These are phyloP conservation scores for Ogataea paraovalis DNA, from an alignment of 805 yeast species.

Conservation along the genomic window DNA sequence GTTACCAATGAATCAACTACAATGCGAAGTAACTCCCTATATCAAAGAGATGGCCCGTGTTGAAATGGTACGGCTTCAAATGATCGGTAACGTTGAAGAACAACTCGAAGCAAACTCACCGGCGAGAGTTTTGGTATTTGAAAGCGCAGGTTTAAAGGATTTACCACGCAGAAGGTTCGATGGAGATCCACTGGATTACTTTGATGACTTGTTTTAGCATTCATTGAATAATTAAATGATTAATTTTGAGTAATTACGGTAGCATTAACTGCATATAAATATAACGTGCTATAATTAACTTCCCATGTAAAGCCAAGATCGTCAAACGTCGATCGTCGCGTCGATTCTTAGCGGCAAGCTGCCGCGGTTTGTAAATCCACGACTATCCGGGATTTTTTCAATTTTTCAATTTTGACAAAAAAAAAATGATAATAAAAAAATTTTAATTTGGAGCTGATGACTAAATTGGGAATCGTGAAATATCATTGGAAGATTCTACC, in stretches of 20 bases:
- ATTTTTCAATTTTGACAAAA: not conserved
- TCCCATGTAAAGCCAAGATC: too few relatives aligned
- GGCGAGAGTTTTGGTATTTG: not conserved
- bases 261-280: not conserved
- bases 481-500: conserved; percentile 1
- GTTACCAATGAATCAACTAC: conserved; percentile 8
- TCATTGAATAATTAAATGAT: not conserved
- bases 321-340: not conserved
- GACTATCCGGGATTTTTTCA: too few relatives aligned
- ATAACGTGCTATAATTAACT: too few relatives aligned
- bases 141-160: not conserved
- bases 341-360: too few relatives aligned
- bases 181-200: conserved; percentile 13
- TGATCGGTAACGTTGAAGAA: conserved; percentile 1
- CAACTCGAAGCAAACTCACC: not conserved
- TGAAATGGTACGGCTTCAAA: conserved; percentile 16
- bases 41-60: conserved; percentile 28
- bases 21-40: conserved; percentile 24
- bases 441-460: not conserved
- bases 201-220: conserved; percentile 12
- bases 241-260: not conserved
- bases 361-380: too few relatives aligned
- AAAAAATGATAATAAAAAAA: not conserved
- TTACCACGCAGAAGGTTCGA: conserved; percentile 10
- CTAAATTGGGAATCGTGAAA: conserved; percentile 2